Conservation (phyloP, 164 flowering plant species). For the Buxus sempervirens region DNA sequence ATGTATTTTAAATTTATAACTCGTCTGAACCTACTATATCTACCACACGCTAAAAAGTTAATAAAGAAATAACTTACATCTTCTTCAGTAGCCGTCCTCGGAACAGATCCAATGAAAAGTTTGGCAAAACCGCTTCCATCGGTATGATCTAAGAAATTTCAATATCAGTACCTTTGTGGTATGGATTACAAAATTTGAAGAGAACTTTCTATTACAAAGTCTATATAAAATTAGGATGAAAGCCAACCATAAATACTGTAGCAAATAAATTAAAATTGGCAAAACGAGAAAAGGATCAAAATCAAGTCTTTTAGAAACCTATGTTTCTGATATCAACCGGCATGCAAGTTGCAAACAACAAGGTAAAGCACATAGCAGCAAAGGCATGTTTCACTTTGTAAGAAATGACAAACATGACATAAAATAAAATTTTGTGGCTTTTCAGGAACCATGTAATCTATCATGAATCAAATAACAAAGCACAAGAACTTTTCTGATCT, state of each 20-base stretch:
- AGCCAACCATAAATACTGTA: no score
- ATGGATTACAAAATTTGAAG: neutral
- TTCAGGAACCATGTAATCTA: neutral
- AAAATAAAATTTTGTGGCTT: neutral
- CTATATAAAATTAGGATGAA: no score
- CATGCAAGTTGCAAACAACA: neutral
- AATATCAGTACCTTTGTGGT: slow-evolving; percentile 1
- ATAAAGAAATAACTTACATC: slow-evolving; percentile 52
- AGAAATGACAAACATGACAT: neutral
- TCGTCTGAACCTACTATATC: neutral
- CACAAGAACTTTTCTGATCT: no score
- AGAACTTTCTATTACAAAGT: no score
- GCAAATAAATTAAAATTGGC: neutral
- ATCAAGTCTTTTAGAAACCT: neutral
- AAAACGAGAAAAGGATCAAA: neutral
- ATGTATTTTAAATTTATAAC: neutral
- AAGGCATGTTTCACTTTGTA: neutral
- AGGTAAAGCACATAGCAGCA: neutral
- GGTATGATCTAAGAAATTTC: slow-evolving; percentile 38
- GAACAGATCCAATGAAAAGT: slow-evolving; percentile 95
- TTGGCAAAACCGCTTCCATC: slow-evolving; percentile 67
- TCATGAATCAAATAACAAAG: neutral
- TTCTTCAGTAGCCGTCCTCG: slow-evolving; percentile 84
- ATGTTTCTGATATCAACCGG: neutral
- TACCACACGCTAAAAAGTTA: neutral